Percentiles rank a stretch among this genome's conserved stretches.
These are phyloP conservation scores for Stenogyne calaminthoides DNA, from an alignment of 305 asterid species.

Conservation along the genomic window DNA sequence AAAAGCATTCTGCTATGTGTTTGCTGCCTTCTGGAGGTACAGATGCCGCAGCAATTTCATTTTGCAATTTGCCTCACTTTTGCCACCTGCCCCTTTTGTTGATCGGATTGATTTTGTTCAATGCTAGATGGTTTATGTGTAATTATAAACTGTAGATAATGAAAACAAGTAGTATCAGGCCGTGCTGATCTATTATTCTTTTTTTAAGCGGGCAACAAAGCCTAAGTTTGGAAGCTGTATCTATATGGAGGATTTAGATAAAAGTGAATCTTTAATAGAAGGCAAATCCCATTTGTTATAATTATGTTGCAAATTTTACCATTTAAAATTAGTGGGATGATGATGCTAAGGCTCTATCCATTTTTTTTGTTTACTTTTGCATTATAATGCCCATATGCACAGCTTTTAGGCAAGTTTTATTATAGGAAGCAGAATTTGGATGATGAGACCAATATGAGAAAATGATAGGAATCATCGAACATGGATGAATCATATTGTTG, in stretches of 20 bases:
- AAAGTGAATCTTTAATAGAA: not conserved
- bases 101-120: not conserved
- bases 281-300: not conserved
- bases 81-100: not conserved
- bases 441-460: not conserved
- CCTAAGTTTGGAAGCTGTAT: constrained; percentile 6
- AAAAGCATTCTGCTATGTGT: not conserved
- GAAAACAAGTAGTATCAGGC: not conserved
- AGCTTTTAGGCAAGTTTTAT: not conserved
- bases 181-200: not conserved
- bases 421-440: constrained; percentile 12
- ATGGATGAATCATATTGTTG: not conserved
- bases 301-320: not conserved
- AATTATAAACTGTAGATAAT: not conserved
- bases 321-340: not conserved
- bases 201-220: not conserved
- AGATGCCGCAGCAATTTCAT: not conserved
- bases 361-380: not conserved
- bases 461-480: not conserved
- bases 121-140: not conserved
- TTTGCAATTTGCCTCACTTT: not conserved
- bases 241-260: not conserved
- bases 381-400: not conserved
- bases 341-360: not conserved
- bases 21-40: constrained; percentile 18